Evolutionary conservation across 768 basidiomycete genomes (phyloP), one percentile per base, ranked within the genome.

Genomic region (Roridomyces roridus): DNA sequence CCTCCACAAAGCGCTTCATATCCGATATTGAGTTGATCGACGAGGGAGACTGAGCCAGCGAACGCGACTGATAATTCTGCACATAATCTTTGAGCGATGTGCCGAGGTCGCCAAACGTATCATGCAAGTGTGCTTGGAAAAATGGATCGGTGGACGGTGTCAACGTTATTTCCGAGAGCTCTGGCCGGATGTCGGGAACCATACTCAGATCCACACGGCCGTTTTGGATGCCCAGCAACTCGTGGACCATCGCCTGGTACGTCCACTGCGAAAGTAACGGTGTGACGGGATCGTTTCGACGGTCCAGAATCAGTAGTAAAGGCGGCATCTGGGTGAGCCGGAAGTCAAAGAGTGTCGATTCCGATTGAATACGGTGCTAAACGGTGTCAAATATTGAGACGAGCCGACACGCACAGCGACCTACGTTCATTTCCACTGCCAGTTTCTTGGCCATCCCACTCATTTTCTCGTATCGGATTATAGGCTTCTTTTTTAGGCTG

Each of bases 211-310:
- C 87, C 4, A 98, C 95, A 55, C 97, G 83, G 18, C 96, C 96
- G 68, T 98, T 98, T 59, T 91, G 88, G 42, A 99, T 97, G 2
- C 92, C 90, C 7, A 98, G 74, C 14, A 97, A 78, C 70, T 98
- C 97, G 67, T 99, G 97, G 0, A 98, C 97, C 96, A 98, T 98
- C 1, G 96, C 97, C 70, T 98, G 96, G 74, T 98, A 98, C 23
- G 97, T 98, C 97, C 97, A 98, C 72, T 98, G 97, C 3, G 94
- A 94, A 26, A 98, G 80, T 34, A 98, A 75, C 5, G 97, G 97
- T 0, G 97, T 98, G 6, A 98, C 93, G 3, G 97, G 97, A 67
- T 99, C 97, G 72, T 97, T 98, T 60, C 96, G 80, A 59, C 97
- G 84, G 74, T 99, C 97, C 51, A 99, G 81, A 61, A 99, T 92